Base-by-base conservation (phyloP, 305 asterid genomes). In the Solanum chacoense region DNA sequence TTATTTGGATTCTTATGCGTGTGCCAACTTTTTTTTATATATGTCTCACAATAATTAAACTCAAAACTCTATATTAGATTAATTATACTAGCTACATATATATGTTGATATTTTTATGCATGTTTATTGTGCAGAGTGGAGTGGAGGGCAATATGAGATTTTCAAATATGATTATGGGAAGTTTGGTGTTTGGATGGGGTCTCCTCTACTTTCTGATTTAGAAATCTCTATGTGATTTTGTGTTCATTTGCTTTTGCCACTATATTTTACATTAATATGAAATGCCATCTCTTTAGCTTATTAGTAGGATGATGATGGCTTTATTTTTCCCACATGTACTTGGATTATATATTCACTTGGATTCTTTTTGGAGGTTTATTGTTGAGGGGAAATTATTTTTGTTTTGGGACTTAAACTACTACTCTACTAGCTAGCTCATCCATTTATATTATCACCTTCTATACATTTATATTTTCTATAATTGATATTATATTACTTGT, bases 101-200 rank as follows among this genome's bases (percentile, higher is more conserved):
- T 10, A n/a, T 18, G 0, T 22, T 83, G 8, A 6, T 83, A 84
- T 71, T 28, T 4, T 72, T 40, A 31, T 85, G 40, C 3, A 13
- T 45, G 31, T 28, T 3, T 10, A 55, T 14, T 80, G 26, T 91
- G 91, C 98, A 95, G 98, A 94, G 96, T 91, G 96, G 96, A 92
- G 95, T 90, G 63, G 91, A 88, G 84, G 31, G 88, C 73, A 63
- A 63, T 63, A 24, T 90, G 88, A 16, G 88, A 36, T 78, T 90
- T 18, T 42, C 89, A 90, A 84, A 89, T 91, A 89, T 75, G 93
- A 85, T 92, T 14, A 34, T 87, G 5, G 91, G 92, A 26, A 89
- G 94, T 93, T 55, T 91, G 85, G 89, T 81, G 29, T 72, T 88
- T 75, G 96, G 94, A 50, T 91, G 92, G 92, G 91, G 93, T 73